Percentiles rank a stretch among this genome's conserved stretches.
These are phyloP conservation scores for Sphagnum fallax DNA, from an alignment of 228 moss, liverwort and hornwort species.

Conservation along the genomic window DNA sequence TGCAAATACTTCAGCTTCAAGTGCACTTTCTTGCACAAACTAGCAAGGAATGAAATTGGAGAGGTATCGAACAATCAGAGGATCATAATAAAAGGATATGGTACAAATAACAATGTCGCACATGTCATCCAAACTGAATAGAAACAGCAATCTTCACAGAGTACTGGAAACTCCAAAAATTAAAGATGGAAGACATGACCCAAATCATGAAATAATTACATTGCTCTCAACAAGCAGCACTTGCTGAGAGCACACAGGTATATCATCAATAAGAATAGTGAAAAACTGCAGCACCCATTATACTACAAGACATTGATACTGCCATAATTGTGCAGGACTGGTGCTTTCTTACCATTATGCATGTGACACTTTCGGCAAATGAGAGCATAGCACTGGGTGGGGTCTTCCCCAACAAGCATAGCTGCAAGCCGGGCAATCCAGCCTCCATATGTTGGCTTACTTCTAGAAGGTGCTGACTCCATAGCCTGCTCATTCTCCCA, in stretches of 20 bases:
- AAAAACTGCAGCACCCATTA: background rate
- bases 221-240: background rate
- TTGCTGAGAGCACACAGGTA: background rate
- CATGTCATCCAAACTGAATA: too few relatives aligned
- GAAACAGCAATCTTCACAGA: background rate
- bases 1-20: background rate
- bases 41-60: background rate
- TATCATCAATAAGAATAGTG: background rate
- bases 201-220: background rate
- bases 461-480: conserved; percentile 65
- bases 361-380: conserved; percentile 84
- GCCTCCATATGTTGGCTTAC: conserved; percentile 66
- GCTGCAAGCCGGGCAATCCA: conserved; percentile 94
- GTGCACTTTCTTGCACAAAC: background rate
- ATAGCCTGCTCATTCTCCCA: conserved; percentile 62
- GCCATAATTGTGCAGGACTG: background rate
- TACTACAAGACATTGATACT: background rate
- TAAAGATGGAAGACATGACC: background rate
- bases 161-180: background rate
- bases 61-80: background rate
- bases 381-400: conserved; percentile 94
- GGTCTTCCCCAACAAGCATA: conserved; percentile 99
- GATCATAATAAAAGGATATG: background rate
- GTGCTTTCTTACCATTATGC: conserved; percentile 67
- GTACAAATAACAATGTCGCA: too few relatives aligned